Evolutionary conservation across 1,139 yeast species (phyloP), one percentile per base, ranked within the genome.

Genomic region (Yamadazyma conglobata): DNA sequence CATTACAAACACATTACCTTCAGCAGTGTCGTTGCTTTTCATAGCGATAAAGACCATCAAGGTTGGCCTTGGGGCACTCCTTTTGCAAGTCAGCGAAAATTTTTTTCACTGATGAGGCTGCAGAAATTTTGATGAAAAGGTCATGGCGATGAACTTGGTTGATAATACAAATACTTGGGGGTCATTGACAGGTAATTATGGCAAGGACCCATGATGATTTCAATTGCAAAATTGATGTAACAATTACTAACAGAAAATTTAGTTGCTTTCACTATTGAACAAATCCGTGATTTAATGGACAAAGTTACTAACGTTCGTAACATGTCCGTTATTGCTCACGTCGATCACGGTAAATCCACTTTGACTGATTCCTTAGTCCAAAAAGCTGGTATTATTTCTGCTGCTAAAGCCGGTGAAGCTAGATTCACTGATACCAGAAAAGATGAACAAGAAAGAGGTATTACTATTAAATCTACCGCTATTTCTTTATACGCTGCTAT

Each of bases 301-400:
- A 85, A 82, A 76, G 96, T 88, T 78, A 83, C 96, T 73, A 89
- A 91, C 68, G 96, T 91, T 65, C 96, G 98, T 80, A 91, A 91
- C 94, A 91, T 91, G 95, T 91, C 97, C 73, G 98, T 91, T 73
- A 91, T 91, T 82, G 98, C 98, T 66, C 98, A 91, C 85, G 97
- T 91, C 84, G 98, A 91, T 81, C 98, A 91, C 81, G 98, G 98
- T 77, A 91, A 91, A 74, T 88, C 97, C 53, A 91, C 98, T 60
- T 82, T 91, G 73, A 88, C 98, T 70, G 98, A 91, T 74, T 89
- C 97, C 50, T 84, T 91, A 67, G 97, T 91, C 58, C 96, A 89
- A 78, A 84, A 82, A 64, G 97, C 98, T 55, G 98, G 98, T 86
- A 91, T 91, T 69, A 91, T 91, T 62, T 91, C 98, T 39, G 96